Evolutionary conservation across 116 monocot species (phyloP).

Genomic region (Posidonia oceanica): DNA sequence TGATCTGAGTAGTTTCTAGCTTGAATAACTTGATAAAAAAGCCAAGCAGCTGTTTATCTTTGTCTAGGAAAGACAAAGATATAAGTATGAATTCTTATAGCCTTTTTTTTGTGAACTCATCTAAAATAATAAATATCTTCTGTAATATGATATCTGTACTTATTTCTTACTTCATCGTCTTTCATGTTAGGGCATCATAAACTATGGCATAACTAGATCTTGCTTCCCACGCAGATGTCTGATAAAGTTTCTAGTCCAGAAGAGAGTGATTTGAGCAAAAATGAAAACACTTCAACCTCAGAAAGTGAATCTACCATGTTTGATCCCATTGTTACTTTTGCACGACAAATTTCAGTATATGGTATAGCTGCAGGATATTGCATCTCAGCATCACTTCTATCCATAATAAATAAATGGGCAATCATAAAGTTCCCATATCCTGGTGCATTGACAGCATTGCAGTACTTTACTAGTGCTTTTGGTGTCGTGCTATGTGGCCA

Average conservation of each 20-base stretch:
- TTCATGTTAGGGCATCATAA: no score
- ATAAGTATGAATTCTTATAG: no score
- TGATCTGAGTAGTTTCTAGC: no score
- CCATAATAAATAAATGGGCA: slow-evolving; percentile 82
- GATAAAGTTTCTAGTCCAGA: neutral
- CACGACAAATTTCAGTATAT: slow-evolving; percentile 37
- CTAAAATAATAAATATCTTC: no score
- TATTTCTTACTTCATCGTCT: no score
- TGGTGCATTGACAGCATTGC: slow-evolving; percentile 57
- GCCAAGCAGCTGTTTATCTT: no score
- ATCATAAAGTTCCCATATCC: slow-evolving; percentile 70
- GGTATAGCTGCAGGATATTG: slow-evolving; percentile 62
- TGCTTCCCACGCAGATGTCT: slow-evolving; percentile 1
- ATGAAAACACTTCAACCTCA: neutral
- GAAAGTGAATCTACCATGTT: slow-evolving; percentile 8
- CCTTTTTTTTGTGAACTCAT: no score
- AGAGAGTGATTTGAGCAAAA: slow-evolving; percentile 4
- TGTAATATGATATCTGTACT: no score
- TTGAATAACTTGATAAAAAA: no score
- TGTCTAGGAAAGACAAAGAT: no score
- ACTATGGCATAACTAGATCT: no score
- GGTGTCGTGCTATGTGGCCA: slow-evolving; percentile 44
- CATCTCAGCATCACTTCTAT: slow-evolving; percentile 53
- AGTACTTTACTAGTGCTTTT: slow-evolving; percentile 60
- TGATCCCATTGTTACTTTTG: slow-evolving; percentile 5